A percentile compares a stretch with the other conserved stretches of the same genome.
Conservation (phyloP, 2,329 filamentous ascomycete species). For the Trichoderma breve region DNA sequence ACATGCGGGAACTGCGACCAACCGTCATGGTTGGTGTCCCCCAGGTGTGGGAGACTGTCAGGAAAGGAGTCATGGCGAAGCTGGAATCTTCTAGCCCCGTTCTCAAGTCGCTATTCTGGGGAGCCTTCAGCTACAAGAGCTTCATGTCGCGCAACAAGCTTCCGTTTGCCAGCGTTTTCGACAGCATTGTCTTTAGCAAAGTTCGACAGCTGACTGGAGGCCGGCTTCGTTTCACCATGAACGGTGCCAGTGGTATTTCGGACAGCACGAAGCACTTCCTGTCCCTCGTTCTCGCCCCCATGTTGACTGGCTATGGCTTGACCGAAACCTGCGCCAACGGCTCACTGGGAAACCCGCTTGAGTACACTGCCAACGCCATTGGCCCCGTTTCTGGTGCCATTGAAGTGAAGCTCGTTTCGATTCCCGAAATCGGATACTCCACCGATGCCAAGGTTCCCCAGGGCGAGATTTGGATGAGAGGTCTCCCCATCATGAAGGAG, state of each 20-base stretch:
- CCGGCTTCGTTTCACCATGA: constrained; percentile 83
- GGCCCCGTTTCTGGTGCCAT: constrained; percentile 75
- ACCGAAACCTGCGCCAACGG: constrained; percentile 90
- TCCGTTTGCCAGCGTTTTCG: constrained; percentile 68
- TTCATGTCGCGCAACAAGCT: constrained; percentile 58
- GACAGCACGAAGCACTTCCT: constrained; percentile 87
- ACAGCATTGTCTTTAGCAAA: constrained; percentile 85
- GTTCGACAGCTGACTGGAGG: constrained; percentile 89
- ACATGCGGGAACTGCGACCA: constrained; percentile 88
- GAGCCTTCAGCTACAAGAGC: constrained; percentile 57
- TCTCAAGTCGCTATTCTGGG: constrained; percentile 75
- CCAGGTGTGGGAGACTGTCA: constrained; percentile 94
- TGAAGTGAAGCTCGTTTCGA: constrained; percentile 89
- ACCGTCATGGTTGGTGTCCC: constrained; percentile 92
- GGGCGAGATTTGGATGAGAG: constrained; percentile 89
- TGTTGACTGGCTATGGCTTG: constrained; percentile 91
- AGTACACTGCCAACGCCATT: constrained; percentile 75
- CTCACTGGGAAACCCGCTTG: constrained; percentile 76
- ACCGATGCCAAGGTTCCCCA: constrained; percentile 74
- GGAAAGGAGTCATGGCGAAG: constrained; percentile 85
- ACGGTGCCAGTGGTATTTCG: constrained; percentile 87
- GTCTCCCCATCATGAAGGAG: constrained; percentile 67
- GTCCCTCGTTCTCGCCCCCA: constrained; percentile 86
- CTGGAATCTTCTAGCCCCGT: constrained; percentile 71
- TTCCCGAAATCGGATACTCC: constrained; percentile 83